Conservation (phyloP, 2,329 filamentous ascomycete species). For the Allantophomopsis cytisporea region DNA sequence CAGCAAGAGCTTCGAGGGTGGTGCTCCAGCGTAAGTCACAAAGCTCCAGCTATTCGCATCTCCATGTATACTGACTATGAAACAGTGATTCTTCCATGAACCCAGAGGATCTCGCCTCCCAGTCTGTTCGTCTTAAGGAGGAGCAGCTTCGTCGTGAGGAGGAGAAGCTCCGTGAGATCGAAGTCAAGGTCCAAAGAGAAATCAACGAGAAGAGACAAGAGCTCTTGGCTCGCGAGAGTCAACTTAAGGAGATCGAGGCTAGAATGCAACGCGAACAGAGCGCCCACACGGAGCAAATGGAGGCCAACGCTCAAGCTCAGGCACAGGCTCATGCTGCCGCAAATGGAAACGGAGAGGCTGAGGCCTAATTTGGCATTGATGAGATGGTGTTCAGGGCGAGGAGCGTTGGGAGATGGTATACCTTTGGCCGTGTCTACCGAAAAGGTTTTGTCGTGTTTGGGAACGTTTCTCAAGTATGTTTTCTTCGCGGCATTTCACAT, state of each 20-base stretch:
- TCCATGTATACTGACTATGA: slow-evolving; percentile 18
- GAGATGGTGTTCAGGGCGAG: neutral
- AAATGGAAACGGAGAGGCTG: slow-evolving; percentile 11
- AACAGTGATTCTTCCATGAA: slow-evolving; percentile 79
- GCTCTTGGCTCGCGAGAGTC: slow-evolving; percentile 89
- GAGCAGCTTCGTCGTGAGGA: slow-evolving; percentile 98
- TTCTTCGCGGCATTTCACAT: slow-evolving; percentile 16
- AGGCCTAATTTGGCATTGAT: slow-evolving; percentile 3
- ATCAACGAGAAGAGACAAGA: slow-evolving; percentile 99
- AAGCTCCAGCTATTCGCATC: neutral
- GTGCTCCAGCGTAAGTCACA: slow-evolving; percentile 68
- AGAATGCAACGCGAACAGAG: slow-evolving; percentile 84
- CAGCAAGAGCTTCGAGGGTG: slow-evolving; percentile 95
- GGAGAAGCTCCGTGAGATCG: slow-evolving; percentile 99
- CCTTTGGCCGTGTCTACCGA: slow-evolving; percentile 1
- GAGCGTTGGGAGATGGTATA: slow-evolving; percentile 4
- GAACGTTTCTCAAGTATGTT: slow-evolving; percentile 3
- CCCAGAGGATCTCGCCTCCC: slow-evolving; percentile 89
- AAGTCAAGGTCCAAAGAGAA: slow-evolving; percentile 98
- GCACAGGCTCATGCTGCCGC: too few relatives aligned
- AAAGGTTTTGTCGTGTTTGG: neutral
- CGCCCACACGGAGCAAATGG: slow-evolving; percentile 25
- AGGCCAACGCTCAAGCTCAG: slow-evolving; percentile 7
- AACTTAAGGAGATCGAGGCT: slow-evolving; percentile 96
- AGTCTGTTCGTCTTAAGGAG: slow-evolving; percentile 98